A percentile compares a stretch with the other conserved stretches of the same genome.
Conservation (phyloP, 176 grass and related monocot species). For the Lolium perenne region DNA sequence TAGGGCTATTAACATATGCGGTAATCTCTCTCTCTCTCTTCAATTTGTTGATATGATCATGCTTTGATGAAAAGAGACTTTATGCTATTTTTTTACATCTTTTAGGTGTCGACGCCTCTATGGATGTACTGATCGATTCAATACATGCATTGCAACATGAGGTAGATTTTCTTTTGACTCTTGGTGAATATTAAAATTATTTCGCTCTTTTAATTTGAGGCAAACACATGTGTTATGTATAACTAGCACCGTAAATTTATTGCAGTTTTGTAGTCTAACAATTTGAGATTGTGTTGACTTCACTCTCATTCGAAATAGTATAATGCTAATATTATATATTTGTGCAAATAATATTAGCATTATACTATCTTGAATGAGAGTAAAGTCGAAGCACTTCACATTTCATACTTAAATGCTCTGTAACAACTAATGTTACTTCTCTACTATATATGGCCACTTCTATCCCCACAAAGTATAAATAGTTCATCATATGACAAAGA, state of each 20-base stretch:
- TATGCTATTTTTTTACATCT: constrained; percentile 27
- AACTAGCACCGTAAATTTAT: neutral
- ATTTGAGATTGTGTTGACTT: neutral
- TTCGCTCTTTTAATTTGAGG: constrained; percentile 3
- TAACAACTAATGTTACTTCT: neutral
- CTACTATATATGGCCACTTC: neutral
- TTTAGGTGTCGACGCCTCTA: constrained; percentile 61
- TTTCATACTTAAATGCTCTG: neutral
- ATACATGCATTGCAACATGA: constrained; percentile 69
- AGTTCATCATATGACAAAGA: constrained; percentile 1
- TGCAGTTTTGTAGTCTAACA: neutral
- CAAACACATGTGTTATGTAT: neutral
- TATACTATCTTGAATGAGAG: neutral
- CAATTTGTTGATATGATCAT: constrained; percentile 10
- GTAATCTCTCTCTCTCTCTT: constrained; percentile 53
- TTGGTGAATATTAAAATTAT: neutral
- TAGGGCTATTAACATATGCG: constrained; percentile 70
- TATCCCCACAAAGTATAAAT: neutral
- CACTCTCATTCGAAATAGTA: no score
- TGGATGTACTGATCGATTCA: constrained; percentile 61
- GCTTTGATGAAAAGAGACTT: constrained; percentile 5
- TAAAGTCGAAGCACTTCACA: neutral
- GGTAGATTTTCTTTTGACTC: constrained; percentile 45
- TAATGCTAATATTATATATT: no score
- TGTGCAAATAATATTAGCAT: neutral